A percentile compares a stretch with the other conserved stretches of the same genome.
These are phyloP conservation scores for Backusella macrospora DNA, from an alignment of 192 early-diverging fungal genomes.

Conservation along the genomic window DNA sequence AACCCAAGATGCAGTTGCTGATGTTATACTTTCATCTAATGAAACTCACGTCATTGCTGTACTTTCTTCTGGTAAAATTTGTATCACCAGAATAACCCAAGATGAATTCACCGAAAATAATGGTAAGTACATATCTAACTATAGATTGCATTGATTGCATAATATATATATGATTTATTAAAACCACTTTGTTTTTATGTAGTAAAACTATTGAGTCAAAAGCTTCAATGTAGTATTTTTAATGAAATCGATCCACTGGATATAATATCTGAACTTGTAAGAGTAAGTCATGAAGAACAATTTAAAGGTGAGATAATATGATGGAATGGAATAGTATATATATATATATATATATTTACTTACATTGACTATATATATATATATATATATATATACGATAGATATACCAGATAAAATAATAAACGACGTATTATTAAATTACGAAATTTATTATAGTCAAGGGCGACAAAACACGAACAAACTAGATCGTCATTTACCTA, in stretches of 20 bases:
- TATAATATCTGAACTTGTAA: constrained; percentile 33
- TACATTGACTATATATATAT: not conserved
- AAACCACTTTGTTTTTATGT: not conserved
- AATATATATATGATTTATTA: not conserved
- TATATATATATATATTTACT: not conserved
- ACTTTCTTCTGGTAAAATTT: constrained; percentile 29
- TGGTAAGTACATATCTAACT: not conserved
- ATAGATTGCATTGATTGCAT: no score
- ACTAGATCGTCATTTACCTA: not conserved
- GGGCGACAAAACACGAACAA: not conserved
- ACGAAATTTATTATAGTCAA: constrained; percentile 18
- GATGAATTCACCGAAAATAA: constrained; percentile 15
- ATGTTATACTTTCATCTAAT: constrained; percentile 28
- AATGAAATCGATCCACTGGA: constrained; percentile 34
- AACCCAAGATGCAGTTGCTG: constrained; percentile 24
- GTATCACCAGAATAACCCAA: constrained; percentile 23
- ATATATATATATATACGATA: not conserved
- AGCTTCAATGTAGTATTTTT: constrained; percentile 8
- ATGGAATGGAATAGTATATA: not conserved
- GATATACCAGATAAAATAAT: constrained; percentile 27
- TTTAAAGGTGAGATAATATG: constrained; percentile 11
- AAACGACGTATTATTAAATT: constrained; percentile 7
- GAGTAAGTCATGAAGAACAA: constrained; percentile 13
- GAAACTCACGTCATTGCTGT: constrained; percentile 39
- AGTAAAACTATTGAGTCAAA: constrained; percentile 3